These are phyloP conservation scores for Oenanthe sinensis DNA, from an alignment of 129 eudicot species.

Conservation along the genomic window DNA sequence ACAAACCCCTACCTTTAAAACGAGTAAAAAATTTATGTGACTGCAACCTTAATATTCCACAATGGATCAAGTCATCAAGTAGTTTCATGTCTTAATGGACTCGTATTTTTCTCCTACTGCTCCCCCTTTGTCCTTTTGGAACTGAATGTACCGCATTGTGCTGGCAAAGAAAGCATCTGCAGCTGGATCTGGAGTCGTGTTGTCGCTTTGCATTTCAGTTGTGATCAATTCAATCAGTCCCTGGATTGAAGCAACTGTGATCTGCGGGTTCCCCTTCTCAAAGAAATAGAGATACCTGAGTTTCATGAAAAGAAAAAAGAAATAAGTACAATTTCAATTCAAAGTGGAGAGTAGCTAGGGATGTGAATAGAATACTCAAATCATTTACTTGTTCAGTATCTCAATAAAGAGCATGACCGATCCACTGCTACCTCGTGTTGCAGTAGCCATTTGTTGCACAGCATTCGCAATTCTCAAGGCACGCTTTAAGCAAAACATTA, in stretches of 20 bases:
- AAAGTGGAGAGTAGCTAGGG: background rate
- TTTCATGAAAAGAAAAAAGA: background rate
- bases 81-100: conserved; percentile 41
- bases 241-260: conserved; percentile 73
- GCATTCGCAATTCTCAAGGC: conserved; percentile 93
- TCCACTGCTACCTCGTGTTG: conserved; percentile 90
- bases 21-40: conserved; percentile 11
- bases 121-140: conserved; percentile 96
- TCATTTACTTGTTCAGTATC: conserved; percentile 83
- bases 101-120: conserved; percentile 78
- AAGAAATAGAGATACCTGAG: conserved; percentile 89
- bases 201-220: conserved; percentile 72
- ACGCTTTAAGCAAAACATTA: conserved; percentile 92
- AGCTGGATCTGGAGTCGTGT: conserved; percentile 54
- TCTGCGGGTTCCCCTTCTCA: conserved; percentile 87
- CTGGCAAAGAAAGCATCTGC: conserved; percentile 91
- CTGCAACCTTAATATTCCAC: conserved; percentile 10
- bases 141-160: conserved; percentile 77
- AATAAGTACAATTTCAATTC: background rate
- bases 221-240: conserved; percentile 76
- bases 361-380: background rate
- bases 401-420: conserved; percentile 82
- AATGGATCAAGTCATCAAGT: background rate
- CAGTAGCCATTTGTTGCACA: conserved; percentile 96
- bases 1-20: conserved; percentile 10